Evolutionary conservation across 108 stramenopile genomes (phyloP).

Genomic region (Hondaea fermentalgiana): DNA sequence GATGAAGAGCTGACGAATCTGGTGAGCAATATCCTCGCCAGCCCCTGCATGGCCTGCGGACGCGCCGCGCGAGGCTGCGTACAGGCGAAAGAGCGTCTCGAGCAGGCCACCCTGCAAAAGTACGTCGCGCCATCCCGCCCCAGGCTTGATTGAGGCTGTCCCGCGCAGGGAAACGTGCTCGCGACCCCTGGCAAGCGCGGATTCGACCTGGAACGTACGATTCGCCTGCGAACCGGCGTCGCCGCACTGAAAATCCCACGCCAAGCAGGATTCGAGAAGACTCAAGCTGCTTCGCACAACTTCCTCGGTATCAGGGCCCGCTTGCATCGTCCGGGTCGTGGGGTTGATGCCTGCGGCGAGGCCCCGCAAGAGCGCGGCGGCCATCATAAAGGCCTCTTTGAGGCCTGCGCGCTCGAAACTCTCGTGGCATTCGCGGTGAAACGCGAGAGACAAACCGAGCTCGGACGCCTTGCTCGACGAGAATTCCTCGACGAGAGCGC

Average conservation of each 20-base stretch:
- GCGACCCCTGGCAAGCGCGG: background rate
- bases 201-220: background rate
- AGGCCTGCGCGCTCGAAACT: background rate
- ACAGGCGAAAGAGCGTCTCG: background rate
- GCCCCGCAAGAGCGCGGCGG: background rate
- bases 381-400: background rate
- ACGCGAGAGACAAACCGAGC: background rate
- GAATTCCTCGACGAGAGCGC: background rate
- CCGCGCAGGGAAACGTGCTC: background rate
- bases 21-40: background rate
- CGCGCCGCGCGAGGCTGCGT: background rate
- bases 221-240: background rate
- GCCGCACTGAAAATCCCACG: background rate
- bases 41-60: background rate
- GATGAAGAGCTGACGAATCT: background rate
- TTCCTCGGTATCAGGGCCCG: background rate
- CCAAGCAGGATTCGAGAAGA: background rate
- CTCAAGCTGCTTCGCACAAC: background rate
- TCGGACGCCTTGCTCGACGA: background rate
- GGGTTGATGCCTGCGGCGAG: background rate
- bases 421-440: conserved; percentile 5
- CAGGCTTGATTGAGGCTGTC: background rate
- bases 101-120: background rate
- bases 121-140: background rate
- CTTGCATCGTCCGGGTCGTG: background rate